These are phyloP conservation scores for Thoreauomyces humboldtii DNA, from an alignment of 192 early-diverging fungal genomes.

Conservation along the genomic window DNA sequence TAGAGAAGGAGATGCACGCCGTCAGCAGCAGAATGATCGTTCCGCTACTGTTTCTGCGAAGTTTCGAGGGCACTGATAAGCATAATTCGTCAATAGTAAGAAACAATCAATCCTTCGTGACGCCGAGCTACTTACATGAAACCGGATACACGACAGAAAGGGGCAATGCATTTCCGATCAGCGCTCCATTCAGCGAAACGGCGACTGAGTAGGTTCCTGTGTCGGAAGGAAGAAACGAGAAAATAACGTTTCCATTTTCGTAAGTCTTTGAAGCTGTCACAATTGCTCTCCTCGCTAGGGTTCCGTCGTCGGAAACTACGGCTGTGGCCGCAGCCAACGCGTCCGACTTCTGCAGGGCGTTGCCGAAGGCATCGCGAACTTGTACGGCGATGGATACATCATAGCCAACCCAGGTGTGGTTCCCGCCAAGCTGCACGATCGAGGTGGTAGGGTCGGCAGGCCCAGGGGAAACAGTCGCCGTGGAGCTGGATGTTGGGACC, in stretches of 20 bases:
- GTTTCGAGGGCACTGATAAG: background rate
- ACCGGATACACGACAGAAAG: too few species aligned
- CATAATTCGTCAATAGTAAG: too few species aligned
- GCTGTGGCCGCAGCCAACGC: background rate
- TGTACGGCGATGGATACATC: background rate
- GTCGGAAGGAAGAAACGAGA: background rate
- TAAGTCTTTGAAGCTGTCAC: background rate
- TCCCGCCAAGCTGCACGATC: background rate
- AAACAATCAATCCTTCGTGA: too few species aligned
- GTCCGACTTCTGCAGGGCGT: background rate
- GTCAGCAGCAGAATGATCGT: background rate
- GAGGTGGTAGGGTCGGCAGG: background rate
- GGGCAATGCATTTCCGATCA: background rate
- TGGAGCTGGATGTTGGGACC: background rate
- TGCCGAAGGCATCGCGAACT: background rate
- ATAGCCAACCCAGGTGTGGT: background rate
- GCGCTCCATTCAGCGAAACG: background rate
- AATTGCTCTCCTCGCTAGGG: too few species aligned
- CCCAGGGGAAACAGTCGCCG: background rate
- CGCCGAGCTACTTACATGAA: too few species aligned
- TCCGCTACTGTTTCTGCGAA: background rate
- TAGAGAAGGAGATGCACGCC: background rate
- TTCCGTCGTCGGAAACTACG: background rate
- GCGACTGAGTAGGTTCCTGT: background rate
- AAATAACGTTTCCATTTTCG: too few species aligned